Evolutionary conservation across 495 filamentous ascomycete genomes (phyloP), one percentile per base, ranked within the genome.

Genomic region (Lasiosphaeria miniovina): DNA sequence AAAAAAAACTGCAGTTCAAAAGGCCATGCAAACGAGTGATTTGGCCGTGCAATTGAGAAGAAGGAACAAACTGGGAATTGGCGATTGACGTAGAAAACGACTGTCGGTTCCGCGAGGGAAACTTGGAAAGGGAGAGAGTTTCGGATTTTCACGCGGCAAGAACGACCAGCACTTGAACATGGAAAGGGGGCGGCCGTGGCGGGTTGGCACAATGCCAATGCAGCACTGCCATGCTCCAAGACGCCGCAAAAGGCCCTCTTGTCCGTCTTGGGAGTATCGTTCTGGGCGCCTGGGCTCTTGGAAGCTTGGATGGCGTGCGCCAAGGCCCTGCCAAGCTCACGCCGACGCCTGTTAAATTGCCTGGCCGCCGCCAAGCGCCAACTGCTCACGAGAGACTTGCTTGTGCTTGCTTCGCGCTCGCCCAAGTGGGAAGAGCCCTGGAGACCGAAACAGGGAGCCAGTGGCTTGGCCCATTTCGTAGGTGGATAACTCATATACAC

Each of bases 201-300:
- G 38, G 38, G 12, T 41, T 7, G 12, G 8, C 12, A 12, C 38
- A 41, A 7, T 41, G 43, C 43, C 43, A 9, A 14, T 14, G 14
- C 38, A 41, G 64, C 66, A 68, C 55, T 61, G 66, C 66, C 66
- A 62, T 64, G 24, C 5, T 49, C 63, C 60, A 63, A 63, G 60
- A 61, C 31, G 56, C 54, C 57, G 41, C 43, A 48, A 49, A 43
- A 48, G 11, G 2, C 24, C 24, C 24, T 24, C 24, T 24, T 24
- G 24, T 24, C 24, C 24, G 24, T 24, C 24, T 24, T 24, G 24
- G 24, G 24, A 24, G 24, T 24, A 0, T 24, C 24, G 24, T 24
- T 24, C 24, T 24, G 24, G 24, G 24, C 24, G 24, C 24, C 24
- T 24, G 24, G 24, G 24, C 6, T 33, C 33, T 62, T 54, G 60